Percentiles rank a stretch among this genome's conserved stretches.
Conservation (phyloP, 768 basidiomycete genomes). For the Suillus subalutaceus region DNA sequence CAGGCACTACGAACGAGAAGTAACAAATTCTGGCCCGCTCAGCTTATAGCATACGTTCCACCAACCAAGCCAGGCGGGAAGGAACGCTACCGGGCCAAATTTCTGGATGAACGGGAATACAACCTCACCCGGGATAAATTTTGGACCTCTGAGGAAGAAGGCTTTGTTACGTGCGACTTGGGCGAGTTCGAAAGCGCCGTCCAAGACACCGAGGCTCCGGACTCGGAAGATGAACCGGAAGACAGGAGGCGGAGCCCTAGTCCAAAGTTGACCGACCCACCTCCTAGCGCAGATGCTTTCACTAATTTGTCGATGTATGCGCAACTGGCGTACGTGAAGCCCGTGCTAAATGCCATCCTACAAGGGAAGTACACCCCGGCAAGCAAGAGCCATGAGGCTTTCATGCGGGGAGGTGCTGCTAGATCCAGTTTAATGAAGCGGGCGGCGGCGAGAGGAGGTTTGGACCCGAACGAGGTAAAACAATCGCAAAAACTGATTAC, state of each 20-base stretch:
- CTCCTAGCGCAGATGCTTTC: constrained; percentile 54
- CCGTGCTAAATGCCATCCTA: constrained; percentile 62
- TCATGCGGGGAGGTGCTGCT: constrained; percentile 59
- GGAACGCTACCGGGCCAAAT: constrained; percentile 59
- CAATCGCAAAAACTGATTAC: constrained; percentile 36
- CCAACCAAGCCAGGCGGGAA: constrained; percentile 39
- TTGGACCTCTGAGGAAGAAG: constrained; percentile 57
- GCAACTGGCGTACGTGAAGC: constrained; percentile 70
- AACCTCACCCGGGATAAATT: constrained; percentile 55
- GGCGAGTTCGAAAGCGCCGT: constrained; percentile 57
- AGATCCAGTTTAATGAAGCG: constrained; percentile 38
- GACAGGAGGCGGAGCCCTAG: constrained; percentile 19
- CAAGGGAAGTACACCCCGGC: constrained; percentile 59
- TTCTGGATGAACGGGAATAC: constrained; percentile 52
- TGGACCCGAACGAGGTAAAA: constrained; percentile 41
- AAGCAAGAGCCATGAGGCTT: constrained; percentile 47
- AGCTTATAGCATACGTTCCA: constrained; percentile 53
- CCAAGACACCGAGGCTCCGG: constrained; percentile 28
- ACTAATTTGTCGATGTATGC: constrained; percentile 49
- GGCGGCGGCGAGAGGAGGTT: constrained; percentile 39
- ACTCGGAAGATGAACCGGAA: constrained; percentile 36
- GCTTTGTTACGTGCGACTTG: constrained; percentile 66
- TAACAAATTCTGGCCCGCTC: constrained; percentile 67
- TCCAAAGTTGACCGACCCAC: constrained; percentile 30
- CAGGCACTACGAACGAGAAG: constrained; percentile 31